Evolutionary conservation across 371 early-diverging fungal species (phyloP), one percentile per base, ranked within the genome.

Genomic region (Mucor lusitanicus): DNA sequence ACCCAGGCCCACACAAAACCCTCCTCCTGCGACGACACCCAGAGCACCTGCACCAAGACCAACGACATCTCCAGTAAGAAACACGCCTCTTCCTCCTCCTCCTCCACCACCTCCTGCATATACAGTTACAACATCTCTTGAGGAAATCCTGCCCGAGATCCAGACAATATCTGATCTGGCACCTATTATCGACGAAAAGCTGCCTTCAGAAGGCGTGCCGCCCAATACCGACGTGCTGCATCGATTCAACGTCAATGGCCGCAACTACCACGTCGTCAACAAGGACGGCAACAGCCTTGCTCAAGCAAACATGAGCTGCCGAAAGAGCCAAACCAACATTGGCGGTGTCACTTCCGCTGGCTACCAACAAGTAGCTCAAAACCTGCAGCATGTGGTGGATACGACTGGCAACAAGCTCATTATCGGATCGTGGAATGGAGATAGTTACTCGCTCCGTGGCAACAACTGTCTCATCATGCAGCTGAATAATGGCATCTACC

Each of bases 381-480:
- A 57, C 12, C 19, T 68, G 32, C 40, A 46, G 25, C 12, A 46
- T 3, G 28, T 23, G 30, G 17, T 32, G 3, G 1, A 6, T 19
- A 12, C 19, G 2, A 56, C 53, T 3, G 53, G 56, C 17, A 57
- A 27, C 21, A 56, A 50, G 21, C 27, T 65, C 9, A 55, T 68
- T 3, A 64, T 72, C 23, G 68, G 68, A 8, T 50, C 64, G n/a
- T 72, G 72, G 72, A 72, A 72, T 50, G 68, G 72, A 3, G 68
- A 72, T 15, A 40, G n/a, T 8, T 72, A 68, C 62, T 44, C 56
- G 0, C 35, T 68, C 1, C 23, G 12, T 6, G 72, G 69, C 1
- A 15, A 32, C 9, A 58, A 48, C 35, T 72, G 72, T 55, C 59
- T 72, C n/a, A 44, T 72, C 19, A 11, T 72, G 7, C 56, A 65